Evolutionary conservation across 1,284 basidiomycete genomes (phyloP).

Genomic region (Naganishia cerealis): DNA sequence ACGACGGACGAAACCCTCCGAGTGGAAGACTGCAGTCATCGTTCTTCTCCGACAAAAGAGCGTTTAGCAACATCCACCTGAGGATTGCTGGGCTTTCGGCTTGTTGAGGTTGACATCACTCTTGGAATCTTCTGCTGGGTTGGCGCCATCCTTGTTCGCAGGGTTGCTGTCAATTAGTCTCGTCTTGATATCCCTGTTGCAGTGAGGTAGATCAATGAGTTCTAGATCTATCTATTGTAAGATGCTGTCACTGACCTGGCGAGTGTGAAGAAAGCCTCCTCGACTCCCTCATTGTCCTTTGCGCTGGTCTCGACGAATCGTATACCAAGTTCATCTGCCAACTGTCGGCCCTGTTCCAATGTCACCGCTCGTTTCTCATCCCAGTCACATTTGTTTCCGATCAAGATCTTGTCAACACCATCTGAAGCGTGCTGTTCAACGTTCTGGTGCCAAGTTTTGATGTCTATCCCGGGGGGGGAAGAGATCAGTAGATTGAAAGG

Average conservation of each 20-base stretch:
- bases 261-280: slow-evolving; percentile 97
- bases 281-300: slow-evolving; percentile 95
- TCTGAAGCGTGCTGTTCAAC: slow-evolving; percentile 99
- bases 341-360: slow-evolving; percentile 64
- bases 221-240: slow-evolving; percentile 27
- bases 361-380: slow-evolving; percentile 91
- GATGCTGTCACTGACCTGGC: slow-evolving; percentile 69
- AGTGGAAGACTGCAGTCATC: neutral
- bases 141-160: slow-evolving; percentile 58
- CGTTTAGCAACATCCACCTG: slow-evolving; percentile 32
- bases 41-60: neutral
- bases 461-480: slow-evolving; percentile 63
- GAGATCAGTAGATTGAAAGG: slow-evolving; percentile 34
- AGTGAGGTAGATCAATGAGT: slow-evolving; percentile 12
- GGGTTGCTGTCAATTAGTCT: slow-evolving; percentile 93
- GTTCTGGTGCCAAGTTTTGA: slow-evolving; percentile 97
- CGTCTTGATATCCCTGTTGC: slow-evolving; percentile 85
- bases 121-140: neutral
- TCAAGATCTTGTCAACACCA: slow-evolving; percentile 97
- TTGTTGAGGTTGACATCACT: slow-evolving; percentile 17
- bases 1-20: neutral
- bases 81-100: slow-evolving; percentile 22
- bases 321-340: slow-evolving; percentile 81
- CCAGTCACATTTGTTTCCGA: slow-evolving; percentile 99
- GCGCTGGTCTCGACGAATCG: slow-evolving; percentile 98